A percentile compares a stretch with the other conserved stretches of the same genome.
Conservation (phyloP, 2,329 filamentous ascomycete species). For the Penicillium sp. region DNA sequence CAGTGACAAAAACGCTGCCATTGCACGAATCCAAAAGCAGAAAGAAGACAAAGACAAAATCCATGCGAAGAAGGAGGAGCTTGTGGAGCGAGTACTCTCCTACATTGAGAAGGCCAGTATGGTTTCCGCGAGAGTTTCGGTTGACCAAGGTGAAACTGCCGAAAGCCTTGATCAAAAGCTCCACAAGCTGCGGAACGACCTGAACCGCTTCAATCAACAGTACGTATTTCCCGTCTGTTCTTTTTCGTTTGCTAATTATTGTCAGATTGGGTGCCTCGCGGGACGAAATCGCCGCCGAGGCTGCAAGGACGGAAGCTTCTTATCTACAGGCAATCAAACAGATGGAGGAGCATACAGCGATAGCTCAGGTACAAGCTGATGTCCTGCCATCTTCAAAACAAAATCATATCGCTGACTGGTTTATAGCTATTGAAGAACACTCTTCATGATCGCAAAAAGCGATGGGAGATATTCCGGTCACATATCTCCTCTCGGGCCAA, state of each 20-base stretch:
- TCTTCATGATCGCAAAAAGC: conserved; percentile 66
- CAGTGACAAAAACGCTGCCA: conserved; percentile 62
- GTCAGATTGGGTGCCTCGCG: conserved; percentile 62
- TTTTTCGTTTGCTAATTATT: conserved; percentile 24
- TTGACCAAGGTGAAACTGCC: conserved; percentile 66
- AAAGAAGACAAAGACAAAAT: conserved; percentile 49
- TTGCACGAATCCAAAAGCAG: conserved; percentile 53
- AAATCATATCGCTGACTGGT: conserved; percentile 5
- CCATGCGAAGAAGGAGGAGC: conserved; percentile 51
- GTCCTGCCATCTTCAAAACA: conserved; percentile 11
- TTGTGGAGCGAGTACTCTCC: conserved; percentile 52
- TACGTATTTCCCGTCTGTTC: conserved; percentile 24
- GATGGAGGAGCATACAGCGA: conserved; percentile 37
- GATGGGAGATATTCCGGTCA: conserved; percentile 80
- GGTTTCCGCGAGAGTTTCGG: conserved; percentile 60
- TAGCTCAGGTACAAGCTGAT: conserved; percentile 39
- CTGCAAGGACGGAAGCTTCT: conserved; percentile 36
- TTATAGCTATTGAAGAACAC: conserved; percentile 58
- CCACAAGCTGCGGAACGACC: conserved; percentile 57
- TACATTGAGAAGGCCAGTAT: conserved; percentile 58
- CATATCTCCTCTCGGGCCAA: conserved; percentile 84
- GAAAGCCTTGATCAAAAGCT: conserved; percentile 51
- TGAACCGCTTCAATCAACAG: conserved; percentile 58
- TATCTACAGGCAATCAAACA: conserved; percentile 40
- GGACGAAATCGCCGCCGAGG: conserved; percentile 60